Evolutionary conservation across 2,329 filamentous ascomycete species (phyloP).

Genomic region (Scolecobasidium constrictum): DNA sequence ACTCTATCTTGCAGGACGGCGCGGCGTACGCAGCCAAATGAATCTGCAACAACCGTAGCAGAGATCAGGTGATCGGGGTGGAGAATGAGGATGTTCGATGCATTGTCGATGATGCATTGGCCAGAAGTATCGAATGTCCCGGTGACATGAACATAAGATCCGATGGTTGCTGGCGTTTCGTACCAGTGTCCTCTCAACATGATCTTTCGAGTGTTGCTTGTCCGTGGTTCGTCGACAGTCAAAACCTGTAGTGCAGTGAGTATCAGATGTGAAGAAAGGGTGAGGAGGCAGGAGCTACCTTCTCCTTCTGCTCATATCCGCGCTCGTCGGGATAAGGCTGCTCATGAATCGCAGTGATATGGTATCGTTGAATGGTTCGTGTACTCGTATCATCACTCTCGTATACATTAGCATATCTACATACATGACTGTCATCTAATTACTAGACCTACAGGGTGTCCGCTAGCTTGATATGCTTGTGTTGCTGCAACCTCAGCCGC

Average conservation of each 20-base stretch:
- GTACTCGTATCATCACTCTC: slow-evolving; percentile 8
- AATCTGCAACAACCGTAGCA: slow-evolving; percentile 91
- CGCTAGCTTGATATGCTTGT: slow-evolving; percentile 47
- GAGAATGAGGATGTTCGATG: slow-evolving; percentile 73
- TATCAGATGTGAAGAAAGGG: not conserved
- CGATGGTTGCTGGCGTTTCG: slow-evolving; percentile 63
- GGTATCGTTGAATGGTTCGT: slow-evolving; percentile 72
- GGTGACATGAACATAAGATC: slow-evolving; percentile 77
- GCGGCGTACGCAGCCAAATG: slow-evolving; percentile 80
- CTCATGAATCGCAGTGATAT: slow-evolving; percentile 64
- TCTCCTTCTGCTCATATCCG: slow-evolving; percentile 53
- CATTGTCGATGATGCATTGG: slow-evolving; percentile 73
- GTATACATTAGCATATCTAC: slow-evolving; percentile 10
- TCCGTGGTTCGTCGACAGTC: slow-evolving; percentile 68
- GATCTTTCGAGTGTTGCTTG: slow-evolving; percentile 54
- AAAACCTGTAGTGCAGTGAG: slow-evolving; percentile 51
- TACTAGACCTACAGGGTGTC: slow-evolving; percentile 37
- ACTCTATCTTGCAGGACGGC: slow-evolving; percentile 91
- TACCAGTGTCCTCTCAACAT: slow-evolving; percentile 78
- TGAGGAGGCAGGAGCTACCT: slow-evolving; percentile 42
- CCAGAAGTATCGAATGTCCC: slow-evolving; percentile 61
- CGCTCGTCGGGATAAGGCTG: slow-evolving; percentile 55
- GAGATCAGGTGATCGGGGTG: slow-evolving; percentile 95
- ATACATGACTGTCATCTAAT: slow-evolving; percentile 7
- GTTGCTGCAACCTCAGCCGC: slow-evolving; percentile 63